Evolutionary conservation across 2,329 filamentous ascomycete species (phyloP).

Genomic region (Aspergillus unguis): DNA sequence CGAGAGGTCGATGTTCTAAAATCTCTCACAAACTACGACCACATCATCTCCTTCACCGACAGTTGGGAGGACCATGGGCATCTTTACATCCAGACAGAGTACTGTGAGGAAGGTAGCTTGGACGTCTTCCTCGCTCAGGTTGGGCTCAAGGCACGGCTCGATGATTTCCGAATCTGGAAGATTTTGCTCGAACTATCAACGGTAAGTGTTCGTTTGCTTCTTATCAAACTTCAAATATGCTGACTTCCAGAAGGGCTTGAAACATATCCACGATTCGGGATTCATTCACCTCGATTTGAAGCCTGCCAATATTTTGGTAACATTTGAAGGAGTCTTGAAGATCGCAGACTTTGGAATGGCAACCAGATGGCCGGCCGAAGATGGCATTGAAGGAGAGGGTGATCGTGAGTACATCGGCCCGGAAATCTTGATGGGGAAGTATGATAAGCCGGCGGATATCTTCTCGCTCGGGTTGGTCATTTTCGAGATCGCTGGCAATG

Average conservation of each 20-base stretch:
- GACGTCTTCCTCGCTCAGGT: slow-evolving; percentile 80
- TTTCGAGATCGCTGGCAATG: slow-evolving; percentile 90
- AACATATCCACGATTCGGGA: slow-evolving; percentile 82
- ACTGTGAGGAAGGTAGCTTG: slow-evolving; percentile 88
- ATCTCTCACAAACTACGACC: slow-evolving; percentile 73
- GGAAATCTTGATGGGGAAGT: slow-evolving; percentile 81
- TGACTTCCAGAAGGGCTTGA: slow-evolving; percentile 63
- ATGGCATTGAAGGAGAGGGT: slow-evolving; percentile 81
- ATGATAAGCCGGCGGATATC: slow-evolving; percentile 87
- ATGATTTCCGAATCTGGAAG: slow-evolving; percentile 99
- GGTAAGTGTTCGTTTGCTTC: slow-evolving; percentile 48
- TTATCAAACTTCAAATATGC: slow-evolving; percentile 6
- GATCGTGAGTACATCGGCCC: slow-evolving; percentile 96
- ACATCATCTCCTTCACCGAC: slow-evolving; percentile 78
- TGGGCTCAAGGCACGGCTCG: slow-evolving; percentile 78
- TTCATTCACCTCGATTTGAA: slow-evolving; percentile 71
- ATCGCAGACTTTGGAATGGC: slow-evolving; percentile 71
- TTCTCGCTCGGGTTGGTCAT: slow-evolving; percentile 94
- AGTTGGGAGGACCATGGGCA: slow-evolving; percentile 83
- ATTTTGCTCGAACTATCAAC: slow-evolving; percentile 80
- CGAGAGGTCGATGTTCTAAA: slow-evolving; percentile 79
- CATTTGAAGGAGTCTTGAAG: slow-evolving; percentile 63
- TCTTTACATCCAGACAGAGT: slow-evolving; percentile 97
- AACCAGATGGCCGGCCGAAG: slow-evolving; percentile 69
- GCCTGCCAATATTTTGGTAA: slow-evolving; percentile 64